Evolutionary conservation across 2,329 filamentous ascomycete species (phyloP), one percentile per base, ranked within the genome.

Genomic region (Colletotrichum liaoningense): DNA sequence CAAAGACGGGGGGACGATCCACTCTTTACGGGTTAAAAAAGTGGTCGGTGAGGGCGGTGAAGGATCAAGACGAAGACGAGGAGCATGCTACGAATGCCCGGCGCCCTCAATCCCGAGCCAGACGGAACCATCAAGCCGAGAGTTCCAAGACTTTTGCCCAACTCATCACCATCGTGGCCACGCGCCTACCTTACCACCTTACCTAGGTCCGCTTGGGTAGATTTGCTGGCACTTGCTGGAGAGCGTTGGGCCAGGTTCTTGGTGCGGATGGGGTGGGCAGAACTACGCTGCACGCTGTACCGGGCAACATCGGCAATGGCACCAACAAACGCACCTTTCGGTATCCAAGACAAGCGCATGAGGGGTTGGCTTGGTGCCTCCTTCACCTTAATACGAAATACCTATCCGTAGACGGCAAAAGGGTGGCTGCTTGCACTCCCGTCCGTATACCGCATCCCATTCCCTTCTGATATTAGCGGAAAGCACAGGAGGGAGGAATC

Each of bases 21-120:
- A 66, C 60, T 42, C 4, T 73, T 66, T 58, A 73, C 62, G 56
- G 67, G 49, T 60, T 46, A 70, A 58, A 60, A 73, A 59, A 73
- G 55, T 69, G 67, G 67, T 60, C 56, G 35, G 35, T 59, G 67
- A 73, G 70, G 67, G 70, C 70, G 67, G 70, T 73, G 70, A 73
- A 55, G 62, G 49, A 57, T 22, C 42, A 49, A 11, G 33, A 33
- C 35, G 57, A 64, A 11, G 33, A 35, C 33, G 33, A 35, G 46
- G 33, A 38, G 35, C 38, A 56, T 42, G 66, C 54, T 63, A 35
- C 54, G 28, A 69, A 26, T 62, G 70, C 70, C 60, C 60, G 60
- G 60, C 60, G 67, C 65, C 60, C 56, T 16, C 55, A 38, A 57
- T 24, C 70, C 55, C 35, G 60, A 73, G 56, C 70, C 46, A 71